Conservation (phyloP, 2,329 filamentous ascomycete genomes). For the Pseudogymnoascus sp. region DNA sequence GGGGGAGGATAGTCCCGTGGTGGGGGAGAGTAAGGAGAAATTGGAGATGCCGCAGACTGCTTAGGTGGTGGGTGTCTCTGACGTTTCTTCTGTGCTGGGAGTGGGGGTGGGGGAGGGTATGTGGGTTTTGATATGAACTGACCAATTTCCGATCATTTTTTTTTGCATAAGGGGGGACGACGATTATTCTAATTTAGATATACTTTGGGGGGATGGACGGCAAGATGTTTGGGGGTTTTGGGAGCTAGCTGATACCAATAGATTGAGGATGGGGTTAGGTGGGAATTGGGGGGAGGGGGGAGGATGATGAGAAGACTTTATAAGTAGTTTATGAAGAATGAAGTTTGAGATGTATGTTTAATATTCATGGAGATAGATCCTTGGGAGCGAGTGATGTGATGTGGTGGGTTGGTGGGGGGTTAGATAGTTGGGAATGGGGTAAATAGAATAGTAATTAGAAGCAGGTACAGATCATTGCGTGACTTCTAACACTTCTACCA, state of each 20-base stretch:
- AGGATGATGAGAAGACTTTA: not conserved
- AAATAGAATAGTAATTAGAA: no score
- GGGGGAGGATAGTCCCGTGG: not conserved
- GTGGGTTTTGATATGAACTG: not conserved
- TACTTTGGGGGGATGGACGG: not conserved
- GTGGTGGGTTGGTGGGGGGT: no score
- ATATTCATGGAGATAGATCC: not conserved
- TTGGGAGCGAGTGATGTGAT: no score
- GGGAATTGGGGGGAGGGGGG: not conserved
- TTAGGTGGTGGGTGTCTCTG: not conserved
- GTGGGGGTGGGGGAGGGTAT: not conserved
- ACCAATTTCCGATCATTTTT: not conserved
- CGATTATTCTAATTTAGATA: not conserved
- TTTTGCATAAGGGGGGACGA: not conserved
- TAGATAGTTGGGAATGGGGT: no score
- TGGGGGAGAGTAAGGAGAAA: not conserved
- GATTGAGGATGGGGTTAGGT: not conserved
- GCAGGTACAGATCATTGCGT: no score
- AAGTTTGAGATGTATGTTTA: not conserved
- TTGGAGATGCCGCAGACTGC: not conserved
- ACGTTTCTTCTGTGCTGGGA: no score
- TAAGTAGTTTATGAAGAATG: not conserved
- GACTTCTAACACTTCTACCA: no score
- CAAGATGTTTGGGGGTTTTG: not conserved
- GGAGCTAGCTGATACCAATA: not conserved